Evolutionary conservation across 2,329 filamentous ascomycete genomes (phyloP), one percentile per base, ranked within the genome.

Genomic region (Stemphylium lycopersici): DNA sequence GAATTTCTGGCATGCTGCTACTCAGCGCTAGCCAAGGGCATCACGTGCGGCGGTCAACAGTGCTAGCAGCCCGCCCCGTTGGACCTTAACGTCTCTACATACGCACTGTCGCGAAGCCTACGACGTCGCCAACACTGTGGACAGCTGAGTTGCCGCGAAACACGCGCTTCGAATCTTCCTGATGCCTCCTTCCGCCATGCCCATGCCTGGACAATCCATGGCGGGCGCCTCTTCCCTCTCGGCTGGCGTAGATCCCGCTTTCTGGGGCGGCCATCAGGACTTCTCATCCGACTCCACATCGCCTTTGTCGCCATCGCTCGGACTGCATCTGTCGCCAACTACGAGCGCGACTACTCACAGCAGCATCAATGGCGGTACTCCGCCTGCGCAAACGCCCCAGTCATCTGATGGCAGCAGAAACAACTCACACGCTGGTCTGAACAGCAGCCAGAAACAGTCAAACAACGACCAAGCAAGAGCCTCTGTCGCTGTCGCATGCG

Each of bases 401-500:
- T 67, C 42, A 11, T 45, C 67, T n/a, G 66, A 72, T 36, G 57
- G 41, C 29, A 59, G 62, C 48, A 60, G 55, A 46, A 61, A 57
- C 39, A 57, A 57, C 42, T 60, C 60, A 12, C 39, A 62, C n/a
- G 53, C 53, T 36, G 58, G 55, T 20, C 58, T 62, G 44, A 57
- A 59, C 44, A 66, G 54, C 52, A 56, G 33, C 41, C 67, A 68
- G 44, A 68, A 63, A 52, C 50, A 58, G 40, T 50, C 61, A 34
- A 57, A 39, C 39, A 52, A 51, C 42, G 55, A 62, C 34, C 61
- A 67, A 26, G 40, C 63, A n/a, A 66, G 72, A 52, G 68, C 71
- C 4, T 74, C 74, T 34, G 72, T 77, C 36, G 69, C 75, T 15
- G 70, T 76, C 57, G 82, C 82, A 12, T 84, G 82, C 63, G 77